These are phyloP conservation scores for Entelexis paramagnoliae DNA, from an alignment of 1,139 yeast genomes.

Conservation along the genomic window DNA sequence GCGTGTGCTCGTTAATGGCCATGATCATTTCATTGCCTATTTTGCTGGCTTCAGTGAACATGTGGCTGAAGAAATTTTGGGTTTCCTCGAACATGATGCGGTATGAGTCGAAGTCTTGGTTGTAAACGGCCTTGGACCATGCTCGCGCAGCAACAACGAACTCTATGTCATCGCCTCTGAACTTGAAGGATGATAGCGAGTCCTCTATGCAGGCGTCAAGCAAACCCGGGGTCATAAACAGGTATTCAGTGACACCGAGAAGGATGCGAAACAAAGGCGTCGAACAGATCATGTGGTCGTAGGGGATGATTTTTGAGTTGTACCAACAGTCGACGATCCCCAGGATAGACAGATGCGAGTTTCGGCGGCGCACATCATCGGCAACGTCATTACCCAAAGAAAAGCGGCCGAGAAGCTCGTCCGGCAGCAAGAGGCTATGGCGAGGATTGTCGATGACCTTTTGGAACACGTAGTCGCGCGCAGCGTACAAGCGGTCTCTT, in stretches of 20 bases:
- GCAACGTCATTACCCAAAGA: conserved; percentile 39
- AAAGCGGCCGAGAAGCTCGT: conserved; percentile 65
- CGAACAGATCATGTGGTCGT: conserved; percentile 93
- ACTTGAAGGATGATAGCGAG: conserved; percentile 52
- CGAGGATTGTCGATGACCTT: conserved; percentile 39
- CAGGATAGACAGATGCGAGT: conserved; percentile 76
- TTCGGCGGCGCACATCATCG: conserved; percentile 47
- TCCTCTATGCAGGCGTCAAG: conserved; percentile 70
- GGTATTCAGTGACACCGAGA: conserved; percentile 84
- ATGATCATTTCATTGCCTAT: conserved; percentile 94
- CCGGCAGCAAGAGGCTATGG: conserved; percentile 61
- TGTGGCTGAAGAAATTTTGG: conserved; percentile 70
- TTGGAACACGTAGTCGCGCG: conserved; percentile 68
- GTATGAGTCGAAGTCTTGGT: conserved; percentile 68
- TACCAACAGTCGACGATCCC: conserved; percentile 95
- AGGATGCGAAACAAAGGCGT: conserved; percentile 88
- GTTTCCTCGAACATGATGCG: conserved; percentile 62
- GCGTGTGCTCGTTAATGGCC: conserved; percentile 42
- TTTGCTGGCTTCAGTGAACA: conserved; percentile 77
- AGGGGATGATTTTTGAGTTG: conserved; percentile 73
- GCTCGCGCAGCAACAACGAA: conserved; percentile 63
- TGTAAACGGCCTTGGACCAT: conserved; percentile 76
- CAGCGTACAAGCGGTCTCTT: conserved; percentile 47
- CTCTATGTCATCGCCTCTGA: conserved; percentile 74
- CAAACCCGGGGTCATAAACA: conserved; percentile 74